Percentiles rank a stretch among this genome's conserved stretches.
Evolutionary conservation across 306 rosid species (phyloP).

Genomic region (Cucumis hystrix): DNA sequence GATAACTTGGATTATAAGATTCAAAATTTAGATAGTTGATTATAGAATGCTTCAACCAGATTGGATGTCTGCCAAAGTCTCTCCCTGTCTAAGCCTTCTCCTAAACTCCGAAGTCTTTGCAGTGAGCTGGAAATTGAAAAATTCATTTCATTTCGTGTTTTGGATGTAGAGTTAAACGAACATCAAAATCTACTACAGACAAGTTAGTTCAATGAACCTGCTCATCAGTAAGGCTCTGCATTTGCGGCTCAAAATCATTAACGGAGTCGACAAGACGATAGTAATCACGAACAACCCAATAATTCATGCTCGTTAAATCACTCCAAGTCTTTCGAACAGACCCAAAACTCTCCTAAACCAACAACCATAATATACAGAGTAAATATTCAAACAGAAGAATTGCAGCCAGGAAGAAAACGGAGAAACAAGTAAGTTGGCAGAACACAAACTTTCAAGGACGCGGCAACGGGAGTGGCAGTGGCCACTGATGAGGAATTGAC

Average conservation of each 20-base stretch:
- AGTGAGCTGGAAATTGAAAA: slow-evolving; percentile 25
- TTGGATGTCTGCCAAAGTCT: slow-evolving; percentile 77
- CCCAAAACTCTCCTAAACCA: slow-evolving; percentile 48
- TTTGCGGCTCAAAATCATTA: slow-evolving; percentile 48
- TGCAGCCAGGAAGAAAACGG: slow-evolving; percentile 19
- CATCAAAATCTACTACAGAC: not conserved
- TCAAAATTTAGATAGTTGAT: not conserved
- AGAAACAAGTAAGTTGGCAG: not conserved
- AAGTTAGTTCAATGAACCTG: slow-evolving; percentile 24
- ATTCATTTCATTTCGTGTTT: not conserved
- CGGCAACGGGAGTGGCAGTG: slow-evolving; percentile 7
- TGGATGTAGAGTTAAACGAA: not conserved
- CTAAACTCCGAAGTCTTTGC: slow-evolving; percentile 71
- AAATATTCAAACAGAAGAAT: not conserved
- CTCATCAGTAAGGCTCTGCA: slow-evolving; percentile 51
- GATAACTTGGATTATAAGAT: not conserved
- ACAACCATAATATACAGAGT: not conserved
- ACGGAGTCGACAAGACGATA: slow-evolving; percentile 68
- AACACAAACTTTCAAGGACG: slow-evolving; percentile 37
- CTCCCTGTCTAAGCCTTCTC: slow-evolving; percentile 45
- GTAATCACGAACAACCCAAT: slow-evolving; percentile 78
- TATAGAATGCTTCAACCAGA: slow-evolving; percentile 34
- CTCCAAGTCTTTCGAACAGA: slow-evolving; percentile 33
- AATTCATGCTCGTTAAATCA: slow-evolving; percentile 58
- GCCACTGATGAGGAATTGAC: slow-evolving; percentile 6